Evolutionary conservation across 257 asterid species (phyloP).

Genomic region (Orobanche coerulescens): DNA sequence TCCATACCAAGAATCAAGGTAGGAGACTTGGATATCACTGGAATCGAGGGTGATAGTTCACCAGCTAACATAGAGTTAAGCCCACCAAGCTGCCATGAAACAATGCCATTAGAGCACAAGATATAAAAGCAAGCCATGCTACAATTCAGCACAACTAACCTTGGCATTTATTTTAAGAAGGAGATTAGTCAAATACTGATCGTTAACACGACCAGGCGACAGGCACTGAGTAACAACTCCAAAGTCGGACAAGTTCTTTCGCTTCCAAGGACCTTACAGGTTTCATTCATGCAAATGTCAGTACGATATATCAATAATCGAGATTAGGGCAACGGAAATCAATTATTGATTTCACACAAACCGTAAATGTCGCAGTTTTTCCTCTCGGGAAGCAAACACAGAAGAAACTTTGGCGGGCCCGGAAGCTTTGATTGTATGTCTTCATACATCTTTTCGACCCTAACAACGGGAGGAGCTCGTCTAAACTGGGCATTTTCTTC

Average conservation of each 20-base stretch:
- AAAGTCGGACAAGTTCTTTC: constrained; percentile 60
- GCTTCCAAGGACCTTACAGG: constrained; percentile 77
- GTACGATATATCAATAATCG: neutral
- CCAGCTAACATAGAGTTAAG: constrained; percentile 61
- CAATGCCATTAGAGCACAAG: neutral
- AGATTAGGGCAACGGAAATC: neutral
- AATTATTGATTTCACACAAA: constrained; percentile 24
- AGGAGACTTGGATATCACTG: constrained; percentile 64
- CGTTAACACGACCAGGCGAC: constrained; percentile 62
- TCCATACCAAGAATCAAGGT: constrained; percentile 92
- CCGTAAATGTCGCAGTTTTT: constrained; percentile 81
- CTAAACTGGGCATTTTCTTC: constrained; percentile 55
- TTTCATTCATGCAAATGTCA: neutral
- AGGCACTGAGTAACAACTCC: constrained; percentile 85
- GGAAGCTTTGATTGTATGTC: constrained; percentile 57
- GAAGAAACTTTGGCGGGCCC: constrained; percentile 67
- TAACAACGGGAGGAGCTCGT: constrained; percentile 57
- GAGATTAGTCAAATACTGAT: constrained; percentile 72
- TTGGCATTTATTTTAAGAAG: constrained; percentile 80
- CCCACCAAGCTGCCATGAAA: constrained; percentile 74
- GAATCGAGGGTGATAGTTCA: constrained; percentile 54
- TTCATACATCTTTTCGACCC: constrained; percentile 83
- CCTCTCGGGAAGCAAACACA: constrained; percentile 75
- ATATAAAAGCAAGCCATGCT: neutral
- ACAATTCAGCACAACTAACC: constrained; percentile 26